These are phyloP conservation scores for Lentinula novae-zelandiae DNA, from an alignment of 1,284 basidiomycete species.

Conservation along the genomic window DNA sequence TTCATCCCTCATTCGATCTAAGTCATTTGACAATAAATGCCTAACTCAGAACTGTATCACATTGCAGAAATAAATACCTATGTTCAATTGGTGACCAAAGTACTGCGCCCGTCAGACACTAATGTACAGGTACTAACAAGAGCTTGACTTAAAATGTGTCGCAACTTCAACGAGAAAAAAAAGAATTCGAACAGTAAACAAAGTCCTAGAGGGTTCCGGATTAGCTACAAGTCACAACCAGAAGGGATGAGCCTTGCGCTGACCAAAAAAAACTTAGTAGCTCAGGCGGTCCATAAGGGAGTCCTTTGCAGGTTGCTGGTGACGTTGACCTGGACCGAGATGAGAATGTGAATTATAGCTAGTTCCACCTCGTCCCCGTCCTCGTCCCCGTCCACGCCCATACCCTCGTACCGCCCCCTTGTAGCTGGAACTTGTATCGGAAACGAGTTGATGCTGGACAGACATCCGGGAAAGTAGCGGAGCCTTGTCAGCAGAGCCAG, in stretches of 20 bases:
- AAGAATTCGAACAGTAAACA: no score
- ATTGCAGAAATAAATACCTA: background rate
- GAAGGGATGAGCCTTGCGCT: background rate
- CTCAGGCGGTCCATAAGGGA: background rate
- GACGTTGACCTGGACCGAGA: background rate
- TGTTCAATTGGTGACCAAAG: background rate
- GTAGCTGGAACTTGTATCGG: background rate
- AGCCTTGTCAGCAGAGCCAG: background rate
- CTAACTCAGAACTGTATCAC: no score
- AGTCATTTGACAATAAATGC: no score
- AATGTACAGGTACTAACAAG: no score
- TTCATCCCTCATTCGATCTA: no score
- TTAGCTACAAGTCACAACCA: no score
- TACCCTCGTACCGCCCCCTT: background rate
- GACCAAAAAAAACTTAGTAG: background rate
- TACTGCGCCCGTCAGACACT: background rate
- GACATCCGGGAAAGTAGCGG: background rate
- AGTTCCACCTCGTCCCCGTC: background rate
- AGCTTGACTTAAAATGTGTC: no score
- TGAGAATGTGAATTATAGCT: background rate
- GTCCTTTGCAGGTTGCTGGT: background rate
- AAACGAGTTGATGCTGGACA: background rate
- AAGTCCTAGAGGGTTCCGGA: no score
- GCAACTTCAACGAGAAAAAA: no score
- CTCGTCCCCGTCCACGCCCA: background rate